A percentile compares a stretch with the other conserved stretches of the same genome.
phyloP scores from a whole-genome alignment of 352 stramenopile species.

The Phytopythium litorale region DNA sequence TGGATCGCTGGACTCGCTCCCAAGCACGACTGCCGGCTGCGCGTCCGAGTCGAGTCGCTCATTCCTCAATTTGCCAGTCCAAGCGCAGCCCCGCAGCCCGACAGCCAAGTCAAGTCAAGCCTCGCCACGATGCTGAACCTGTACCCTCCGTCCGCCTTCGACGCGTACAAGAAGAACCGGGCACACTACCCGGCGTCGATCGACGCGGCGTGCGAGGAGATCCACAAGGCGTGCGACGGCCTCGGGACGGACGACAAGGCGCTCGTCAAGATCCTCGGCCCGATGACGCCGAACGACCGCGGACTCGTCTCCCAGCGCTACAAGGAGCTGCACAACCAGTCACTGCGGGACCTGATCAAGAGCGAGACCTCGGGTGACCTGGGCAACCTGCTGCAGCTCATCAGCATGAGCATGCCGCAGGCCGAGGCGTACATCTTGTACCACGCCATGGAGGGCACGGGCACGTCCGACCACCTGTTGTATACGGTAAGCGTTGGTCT shows the following conservation, averaged over 20 bases:
- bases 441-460: constrained; percentile 50
- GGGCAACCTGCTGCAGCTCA: constrained; percentile 53
- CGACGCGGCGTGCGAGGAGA: constrained; percentile 49
- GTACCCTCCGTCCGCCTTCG: constrained; percentile 52
- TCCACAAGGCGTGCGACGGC: constrained; percentile 57
- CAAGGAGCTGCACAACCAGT: constrained; percentile 47
- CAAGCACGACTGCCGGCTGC: no score
- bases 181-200: constrained; percentile 35
- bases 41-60: constrained; percentile 7
- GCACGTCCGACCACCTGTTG: constrained; percentile 56
- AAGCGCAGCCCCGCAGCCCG: constrained; percentile 5
- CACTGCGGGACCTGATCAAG: constrained; percentile 50
- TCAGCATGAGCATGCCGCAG: constrained; percentile 46
- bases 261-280: constrained; percentile 49
- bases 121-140: constrained; percentile 38
- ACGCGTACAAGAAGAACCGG: constrained; percentile 67
- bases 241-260: constrained; percentile 63
- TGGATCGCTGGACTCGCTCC: no score
- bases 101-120: not conserved
- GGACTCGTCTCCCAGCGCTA: constrained; percentile 48
- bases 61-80: constrained; percentile 30
- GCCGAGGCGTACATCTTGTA: constrained; percentile 61
- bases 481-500: constrained; percentile 24
- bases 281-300: constrained; percentile 40
- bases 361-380: constrained; percentile 63